These are phyloP conservation scores for Cladosporium cucumerinum DNA, from an alignment of 2,329 filamentous ascomycete genomes.

Conservation along the genomic window DNA sequence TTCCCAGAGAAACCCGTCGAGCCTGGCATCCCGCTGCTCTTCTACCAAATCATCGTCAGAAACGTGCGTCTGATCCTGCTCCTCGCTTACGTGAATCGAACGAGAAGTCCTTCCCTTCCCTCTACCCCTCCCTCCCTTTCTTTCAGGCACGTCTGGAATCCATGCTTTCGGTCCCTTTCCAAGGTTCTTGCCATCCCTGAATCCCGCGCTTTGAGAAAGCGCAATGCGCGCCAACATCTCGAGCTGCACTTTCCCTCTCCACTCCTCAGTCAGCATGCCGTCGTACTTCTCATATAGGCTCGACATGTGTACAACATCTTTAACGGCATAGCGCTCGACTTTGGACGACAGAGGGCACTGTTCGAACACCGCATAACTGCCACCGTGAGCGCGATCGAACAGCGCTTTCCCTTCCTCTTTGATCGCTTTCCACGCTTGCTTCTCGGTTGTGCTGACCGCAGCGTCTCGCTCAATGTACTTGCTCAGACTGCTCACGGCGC, in stretches of 20 bases:
- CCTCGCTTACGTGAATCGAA: no score
- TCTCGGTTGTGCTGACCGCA: slow-evolving; percentile 16
- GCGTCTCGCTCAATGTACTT: slow-evolving; percentile 39
- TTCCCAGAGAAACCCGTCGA: no score
- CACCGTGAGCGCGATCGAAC: slow-evolving; percentile 44
- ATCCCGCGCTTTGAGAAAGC: slow-evolving; percentile 31
- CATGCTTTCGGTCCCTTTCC: slow-evolving; percentile 35
- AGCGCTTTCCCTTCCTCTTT: slow-evolving; percentile 41
- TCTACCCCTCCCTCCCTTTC: no score
- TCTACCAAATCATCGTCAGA: no score
- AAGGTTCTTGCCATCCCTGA: slow-evolving; percentile 31
- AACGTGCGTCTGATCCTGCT: no score
- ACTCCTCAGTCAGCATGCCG: slow-evolving; percentile 28
- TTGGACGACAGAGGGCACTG: slow-evolving; percentile 42
- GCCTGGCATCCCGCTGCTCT: no score
- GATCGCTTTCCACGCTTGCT: slow-evolving; percentile 27
- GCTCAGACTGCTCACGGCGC: slow-evolving; percentile 35
- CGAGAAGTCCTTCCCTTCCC: no score
- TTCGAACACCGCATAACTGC: slow-evolving; percentile 48
- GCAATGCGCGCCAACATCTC: slow-evolving; percentile 31
- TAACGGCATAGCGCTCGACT: slow-evolving; percentile 46
- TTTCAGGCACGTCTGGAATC: slow-evolving; percentile 1
- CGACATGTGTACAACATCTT: slow-evolving; percentile 46
- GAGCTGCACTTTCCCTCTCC: slow-evolving; percentile 26
- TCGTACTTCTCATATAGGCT: slow-evolving; percentile 25